These are phyloP conservation scores for Cladophialophora immunda DNA, from an alignment of 2,329 filamentous ascomycete species.

Conservation along the genomic window DNA sequence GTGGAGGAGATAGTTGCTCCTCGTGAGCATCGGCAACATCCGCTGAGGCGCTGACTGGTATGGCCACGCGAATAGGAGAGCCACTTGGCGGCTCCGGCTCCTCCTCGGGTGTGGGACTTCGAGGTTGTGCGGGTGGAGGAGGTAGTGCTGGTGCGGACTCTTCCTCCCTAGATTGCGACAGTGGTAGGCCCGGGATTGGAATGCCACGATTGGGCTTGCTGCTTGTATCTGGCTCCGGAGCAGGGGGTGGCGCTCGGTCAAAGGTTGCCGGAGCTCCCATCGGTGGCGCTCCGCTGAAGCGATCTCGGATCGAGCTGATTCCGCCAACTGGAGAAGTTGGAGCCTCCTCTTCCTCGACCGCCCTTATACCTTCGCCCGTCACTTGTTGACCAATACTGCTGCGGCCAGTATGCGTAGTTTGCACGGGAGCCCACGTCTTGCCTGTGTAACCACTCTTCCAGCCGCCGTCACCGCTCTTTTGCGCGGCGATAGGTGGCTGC, in stretches of 20 bases:
- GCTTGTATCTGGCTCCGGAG: slow-evolving; percentile 68
- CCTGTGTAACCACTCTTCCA: slow-evolving; percentile 94
- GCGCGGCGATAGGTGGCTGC: slow-evolving; percentile 66
- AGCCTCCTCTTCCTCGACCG: slow-evolving; percentile 55
- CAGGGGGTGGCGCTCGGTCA: slow-evolving; percentile 58
- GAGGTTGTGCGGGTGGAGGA: slow-evolving; percentile 52
- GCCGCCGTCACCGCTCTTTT: slow-evolving; percentile 75
- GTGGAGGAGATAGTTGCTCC: slow-evolving; percentile 52
- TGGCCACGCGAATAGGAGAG: slow-evolving; percentile 85
- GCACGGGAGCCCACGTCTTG: slow-evolving; percentile 88
- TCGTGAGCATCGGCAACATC: slow-evolving; percentile 55
- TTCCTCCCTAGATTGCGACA: slow-evolving; percentile 62
- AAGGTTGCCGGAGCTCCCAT: slow-evolving; percentile 65
- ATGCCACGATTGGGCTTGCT: slow-evolving; percentile 78
- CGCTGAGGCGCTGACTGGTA: slow-evolving; percentile 72
- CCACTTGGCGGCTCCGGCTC: slow-evolving; percentile 50
- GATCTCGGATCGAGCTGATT: slow-evolving; percentile 79
- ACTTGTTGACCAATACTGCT: slow-evolving; percentile 69
- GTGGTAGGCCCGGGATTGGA: slow-evolving; percentile 79
- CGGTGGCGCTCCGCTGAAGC: slow-evolving; percentile 79
- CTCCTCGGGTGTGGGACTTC: slow-evolving; percentile 55
- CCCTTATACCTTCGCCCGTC: slow-evolving; percentile 63
- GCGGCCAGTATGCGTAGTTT: slow-evolving; percentile 75
- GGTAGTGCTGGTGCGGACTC: slow-evolving; percentile 59
- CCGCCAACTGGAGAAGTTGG: slow-evolving; percentile 68